phyloP scores from a whole-genome alignment of 805 yeast genomes.

The Kazachstania viticola region DNA sequence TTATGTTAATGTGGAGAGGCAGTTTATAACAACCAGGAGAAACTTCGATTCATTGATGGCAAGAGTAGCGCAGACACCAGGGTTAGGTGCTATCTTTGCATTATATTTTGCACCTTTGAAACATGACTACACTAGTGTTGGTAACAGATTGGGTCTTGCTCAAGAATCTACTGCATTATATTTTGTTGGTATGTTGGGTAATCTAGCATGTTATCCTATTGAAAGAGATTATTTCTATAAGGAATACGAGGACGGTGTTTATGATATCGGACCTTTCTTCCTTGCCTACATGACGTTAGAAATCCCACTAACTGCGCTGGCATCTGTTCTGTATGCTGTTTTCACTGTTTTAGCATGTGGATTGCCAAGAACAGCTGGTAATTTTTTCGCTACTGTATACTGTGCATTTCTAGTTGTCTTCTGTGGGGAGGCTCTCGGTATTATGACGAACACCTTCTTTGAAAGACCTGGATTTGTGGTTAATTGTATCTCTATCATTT shows the following conservation, averaged over 20 bases:
- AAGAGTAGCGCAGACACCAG: slow-evolving; percentile 51
- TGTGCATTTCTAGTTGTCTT: slow-evolving; percentile 43
- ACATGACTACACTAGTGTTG: slow-evolving; percentile 38
- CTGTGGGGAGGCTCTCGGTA: slow-evolving; percentile 80
- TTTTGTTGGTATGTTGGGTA: slow-evolving; percentile 71
- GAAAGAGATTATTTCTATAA: slow-evolving; percentile 69
- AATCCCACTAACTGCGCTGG: slow-evolving; percentile 22
- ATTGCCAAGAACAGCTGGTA: slow-evolving; percentile 51
- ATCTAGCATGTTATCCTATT: slow-evolving; percentile 61
- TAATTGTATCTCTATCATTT: slow-evolving; percentile 52
- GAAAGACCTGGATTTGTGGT: slow-evolving; percentile 72
- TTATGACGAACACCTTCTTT: slow-evolving; percentile 63
- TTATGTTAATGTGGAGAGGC: slow-evolving; percentile 30
- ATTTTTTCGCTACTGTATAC: slow-evolving; percentile 56
- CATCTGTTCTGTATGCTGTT: slow-evolving; percentile 46
- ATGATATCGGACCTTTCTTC: slow-evolving; percentile 55
- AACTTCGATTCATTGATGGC: slow-evolving; percentile 51
- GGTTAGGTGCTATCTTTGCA: slow-evolving; percentile 53
- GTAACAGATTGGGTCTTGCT: slow-evolving; percentile 60
- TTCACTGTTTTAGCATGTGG: slow-evolving; percentile 64
- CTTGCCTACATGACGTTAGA: slow-evolving; percentile 24
- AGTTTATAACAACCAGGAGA: slow-evolving; percentile 31
- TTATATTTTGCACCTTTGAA: slow-evolving; percentile 55
- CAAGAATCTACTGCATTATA: slow-evolving; percentile 66
- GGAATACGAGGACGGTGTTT: slow-evolving; percentile 63